Evolutionary conservation across 2,329 filamentous ascomycete genomes (phyloP).

Genomic region (Talaromyces rugulosus): DNA sequence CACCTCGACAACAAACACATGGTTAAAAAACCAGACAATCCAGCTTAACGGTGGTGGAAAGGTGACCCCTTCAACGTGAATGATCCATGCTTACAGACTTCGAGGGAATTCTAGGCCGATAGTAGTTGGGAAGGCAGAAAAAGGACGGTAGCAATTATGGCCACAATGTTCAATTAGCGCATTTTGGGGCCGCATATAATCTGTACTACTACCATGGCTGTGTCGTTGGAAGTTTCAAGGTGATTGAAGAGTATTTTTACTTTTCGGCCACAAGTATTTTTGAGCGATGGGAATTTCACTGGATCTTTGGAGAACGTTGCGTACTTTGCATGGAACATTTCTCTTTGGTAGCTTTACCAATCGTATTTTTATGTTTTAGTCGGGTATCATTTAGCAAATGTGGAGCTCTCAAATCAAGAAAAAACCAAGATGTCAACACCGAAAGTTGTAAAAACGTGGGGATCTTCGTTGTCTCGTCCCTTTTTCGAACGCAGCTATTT

Average conservation of each 20-base stretch:
- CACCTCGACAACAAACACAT: background rate
- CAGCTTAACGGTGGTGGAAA: background rate
- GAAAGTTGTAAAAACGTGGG: background rate
- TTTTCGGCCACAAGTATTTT: background rate
- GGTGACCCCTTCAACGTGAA: background rate
- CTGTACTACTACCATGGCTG: no score
- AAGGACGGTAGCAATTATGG: no score
- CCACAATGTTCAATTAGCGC: no score
- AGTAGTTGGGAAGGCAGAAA: no score
- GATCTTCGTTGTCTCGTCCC: background rate
- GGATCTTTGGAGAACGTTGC: no score
- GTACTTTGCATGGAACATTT: background rate
- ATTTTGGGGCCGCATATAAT: no score
- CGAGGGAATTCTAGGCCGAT: no score
- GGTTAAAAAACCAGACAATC: background rate
- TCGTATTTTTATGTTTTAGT: background rate
- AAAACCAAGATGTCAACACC: background rate
- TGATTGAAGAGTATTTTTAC: background rate
- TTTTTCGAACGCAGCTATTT: background rate
- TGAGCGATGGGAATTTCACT: no score
- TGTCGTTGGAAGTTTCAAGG: background rate
- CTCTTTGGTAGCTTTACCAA: background rate
- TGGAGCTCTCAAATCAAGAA: background rate
- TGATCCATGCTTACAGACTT: no score
- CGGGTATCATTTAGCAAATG: background rate